Evolutionary conservation across 192 early-diverging fungal genomes (phyloP), one percentile per base, ranked within the genome.

Genomic region (Allomyces javanicus): DNA sequence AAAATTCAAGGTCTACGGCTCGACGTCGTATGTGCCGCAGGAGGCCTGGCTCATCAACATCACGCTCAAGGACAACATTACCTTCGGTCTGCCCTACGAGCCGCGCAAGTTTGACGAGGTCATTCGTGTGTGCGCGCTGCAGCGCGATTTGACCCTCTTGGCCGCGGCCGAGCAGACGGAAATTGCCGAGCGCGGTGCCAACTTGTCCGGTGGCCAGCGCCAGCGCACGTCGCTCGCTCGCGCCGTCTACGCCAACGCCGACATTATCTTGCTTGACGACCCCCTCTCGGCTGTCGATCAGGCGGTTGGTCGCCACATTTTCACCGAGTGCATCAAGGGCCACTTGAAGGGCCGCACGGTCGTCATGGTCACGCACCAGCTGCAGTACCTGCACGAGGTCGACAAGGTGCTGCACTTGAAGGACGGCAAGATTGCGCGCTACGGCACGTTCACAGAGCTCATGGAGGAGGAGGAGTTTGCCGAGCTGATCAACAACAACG

Each of bases 51-150:
- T 89, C 6, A 67, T 87, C 62, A 89, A 88, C 70, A 70, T 78
- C 1, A 85, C 87, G 0, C 71, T 92, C 19, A 78, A 81, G 21
- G 84, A 84, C 11, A 94, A 94, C 67, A 84, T 92, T 74, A 61
- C 90, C 22, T 91, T 94, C 74, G 89, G 90, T 0, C 79, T 77
- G 9, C 62, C 69, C 0, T 84, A 75, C 58, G 79, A 94, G 63
- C 68, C 67, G 17, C 63, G 69, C 62, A 73, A 68, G 17, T 90
- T 86, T 76, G 70, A 78, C 64, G 77, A 80, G 44, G 78, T 84
- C 43, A 64, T 90, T 3, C 73, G 80, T 7, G 79, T 83, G 1
- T 83, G 82, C 68, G 81, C 83, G 1, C 69, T 89, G 9, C 75
- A 70, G 25, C 76, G 80, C 5, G 89, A 91, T 75, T 69, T 93